Conservation (phyloP, 225 moss, liverwort and hornwort genomes). For the Polytrichum commune region DNA sequence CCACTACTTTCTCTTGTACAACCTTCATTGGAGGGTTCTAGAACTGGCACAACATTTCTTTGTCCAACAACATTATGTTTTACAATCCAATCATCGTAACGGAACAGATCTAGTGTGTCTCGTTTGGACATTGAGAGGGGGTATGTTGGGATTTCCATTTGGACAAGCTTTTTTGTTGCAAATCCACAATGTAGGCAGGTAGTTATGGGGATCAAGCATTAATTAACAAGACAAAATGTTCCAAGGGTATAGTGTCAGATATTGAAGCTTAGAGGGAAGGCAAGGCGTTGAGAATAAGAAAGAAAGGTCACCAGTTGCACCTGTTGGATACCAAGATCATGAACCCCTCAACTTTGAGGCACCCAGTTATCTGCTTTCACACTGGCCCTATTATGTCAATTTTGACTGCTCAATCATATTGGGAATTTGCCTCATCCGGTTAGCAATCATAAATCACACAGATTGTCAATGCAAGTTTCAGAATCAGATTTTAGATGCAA, state of each 20-base stretch:
- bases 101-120: background rate
- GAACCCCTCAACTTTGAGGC: background rate
- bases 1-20: background rate
- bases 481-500: background rate
- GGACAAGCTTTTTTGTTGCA: background rate
- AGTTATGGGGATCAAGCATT: background rate
- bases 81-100: background rate
- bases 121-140: background rate
- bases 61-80: background rate
- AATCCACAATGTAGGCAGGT: background rate
- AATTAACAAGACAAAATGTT: background rate
- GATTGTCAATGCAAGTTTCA: background rate
- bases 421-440: background rate
- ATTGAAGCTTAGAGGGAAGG: background rate
- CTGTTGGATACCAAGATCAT: background rate
- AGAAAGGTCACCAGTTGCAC: slow-evolving; percentile 9
- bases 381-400: too few relatives aligned
- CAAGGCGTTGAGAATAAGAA: background rate
- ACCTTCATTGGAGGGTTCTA: background rate
- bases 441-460: background rate
- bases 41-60: background rate
- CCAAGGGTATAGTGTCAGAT: background rate
- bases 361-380: too few relatives aligned
- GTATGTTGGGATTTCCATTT: background rate
- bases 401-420: background rate